Evolutionary conservation across 331 rosid species (phyloP).

Genomic region (Spiraea crenata): DNA sequence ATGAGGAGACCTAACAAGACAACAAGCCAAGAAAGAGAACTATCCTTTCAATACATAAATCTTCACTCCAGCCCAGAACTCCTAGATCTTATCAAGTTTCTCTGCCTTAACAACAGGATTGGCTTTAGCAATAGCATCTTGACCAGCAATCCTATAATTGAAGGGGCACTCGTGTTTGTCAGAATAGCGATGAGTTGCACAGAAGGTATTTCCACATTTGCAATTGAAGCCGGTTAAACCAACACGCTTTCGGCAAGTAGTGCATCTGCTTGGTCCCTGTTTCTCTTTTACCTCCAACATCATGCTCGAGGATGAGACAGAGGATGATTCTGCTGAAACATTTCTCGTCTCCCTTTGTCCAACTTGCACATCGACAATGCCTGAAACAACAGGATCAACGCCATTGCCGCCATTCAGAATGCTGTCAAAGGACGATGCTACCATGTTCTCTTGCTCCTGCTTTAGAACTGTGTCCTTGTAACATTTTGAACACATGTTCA

Average conservation of each 20-base stretch:
- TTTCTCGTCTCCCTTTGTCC: slow-evolving; percentile 35
- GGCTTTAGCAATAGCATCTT: slow-evolving; percentile 74
- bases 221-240: slow-evolving; percentile 80
- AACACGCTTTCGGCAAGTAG: slow-evolving; percentile 63
- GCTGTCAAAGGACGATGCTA: slow-evolving; percentile 63
- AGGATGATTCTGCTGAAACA: slow-evolving; percentile 25
- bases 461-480: slow-evolving; percentile 63
- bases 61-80: slow-evolving; percentile 17
- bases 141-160: slow-evolving; percentile 57
- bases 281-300: slow-evolving; percentile 37
- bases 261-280: slow-evolving; percentile 59
- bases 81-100: slow-evolving; percentile 75
- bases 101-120: slow-evolving; percentile 78
- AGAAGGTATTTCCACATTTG: slow-evolving; percentile 67
- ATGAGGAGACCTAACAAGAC: slow-evolving; percentile 46
- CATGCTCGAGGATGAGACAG: slow-evolving; percentile 37
- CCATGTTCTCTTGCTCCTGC: slow-evolving; percentile 65
- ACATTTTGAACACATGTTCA: slow-evolving; percentile 86
- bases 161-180: slow-evolving; percentile 68
- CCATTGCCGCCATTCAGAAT: slow-evolving; percentile 47
- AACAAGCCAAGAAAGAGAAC: slow-evolving; percentile 32
- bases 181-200: slow-evolving; percentile 64
- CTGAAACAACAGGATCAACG: slow-evolving; percentile 32
- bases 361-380: slow-evolving; percentile 32
- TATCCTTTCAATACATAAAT: slow-evolving; percentile 30